phyloP scores from a whole-genome alignment of 2,329 filamentous ascomycete species.

The Escovopsis sp. region DNA sequence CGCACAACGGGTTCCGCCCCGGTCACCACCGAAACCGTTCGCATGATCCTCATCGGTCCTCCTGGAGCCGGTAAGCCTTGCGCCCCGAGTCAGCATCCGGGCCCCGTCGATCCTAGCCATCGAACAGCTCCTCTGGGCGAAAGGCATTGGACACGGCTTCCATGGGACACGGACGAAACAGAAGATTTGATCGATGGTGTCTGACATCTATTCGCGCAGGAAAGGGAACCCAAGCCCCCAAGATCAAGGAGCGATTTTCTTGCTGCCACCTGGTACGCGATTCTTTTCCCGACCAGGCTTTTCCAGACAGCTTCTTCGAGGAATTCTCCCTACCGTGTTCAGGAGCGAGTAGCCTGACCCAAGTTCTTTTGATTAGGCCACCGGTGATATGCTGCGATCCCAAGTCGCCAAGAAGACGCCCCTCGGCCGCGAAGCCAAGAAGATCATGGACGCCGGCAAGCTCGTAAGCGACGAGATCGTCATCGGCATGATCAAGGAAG shows the following conservation, averaged over 20 bases:
- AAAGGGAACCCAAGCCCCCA: constrained; percentile 96
- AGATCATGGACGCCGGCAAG: constrained; percentile 98
- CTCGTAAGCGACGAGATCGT: constrained; percentile 98
- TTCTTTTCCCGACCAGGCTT: neutral
- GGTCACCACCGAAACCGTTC: constrained; percentile 47
- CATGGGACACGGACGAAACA: too few relatives aligned
- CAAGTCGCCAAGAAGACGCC: constrained; percentile 96
- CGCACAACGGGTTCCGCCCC: constrained; percentile 42
- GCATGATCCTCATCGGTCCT: constrained; percentile 96
- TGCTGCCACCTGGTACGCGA: constrained; percentile 86
- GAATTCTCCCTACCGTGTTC: too few relatives aligned
- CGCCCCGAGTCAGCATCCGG: neutral
- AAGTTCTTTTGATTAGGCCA: constrained; percentile 56
- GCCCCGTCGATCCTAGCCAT: neutral
- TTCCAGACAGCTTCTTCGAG: neutral
- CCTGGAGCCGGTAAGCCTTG: constrained; percentile 76
- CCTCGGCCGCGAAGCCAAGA: constrained; percentile 92
- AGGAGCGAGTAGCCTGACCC: too few relatives aligned
- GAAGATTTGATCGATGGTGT: too few relatives aligned
- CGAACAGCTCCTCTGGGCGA: too few relatives aligned
- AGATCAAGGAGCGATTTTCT: constrained; percentile 95
- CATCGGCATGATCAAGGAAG: constrained; percentile 98
- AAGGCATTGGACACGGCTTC: neutral
- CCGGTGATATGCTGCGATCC: constrained; percentile 96
- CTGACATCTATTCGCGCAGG: constrained; percentile 37